Conservation (phyloP, 352 stramenopile species). For the Pythium aphanidermatum region DNA sequence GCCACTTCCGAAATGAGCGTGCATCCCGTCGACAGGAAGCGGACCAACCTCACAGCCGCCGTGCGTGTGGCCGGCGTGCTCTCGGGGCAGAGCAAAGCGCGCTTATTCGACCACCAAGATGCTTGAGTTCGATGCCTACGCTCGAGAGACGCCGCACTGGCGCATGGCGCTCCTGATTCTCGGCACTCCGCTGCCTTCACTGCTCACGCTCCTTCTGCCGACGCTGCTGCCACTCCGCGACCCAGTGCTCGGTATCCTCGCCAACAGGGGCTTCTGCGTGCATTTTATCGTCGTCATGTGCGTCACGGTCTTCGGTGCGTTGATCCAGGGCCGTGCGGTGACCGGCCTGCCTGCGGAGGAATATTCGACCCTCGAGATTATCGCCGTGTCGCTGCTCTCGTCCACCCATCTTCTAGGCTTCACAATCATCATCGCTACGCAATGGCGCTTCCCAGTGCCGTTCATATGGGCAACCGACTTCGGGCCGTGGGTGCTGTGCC, state of each 20-base stretch:
- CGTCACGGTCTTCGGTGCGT: not conserved
- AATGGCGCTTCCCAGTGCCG: not conserved
- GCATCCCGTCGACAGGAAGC: too few relatives aligned
- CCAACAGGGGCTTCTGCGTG: not conserved
- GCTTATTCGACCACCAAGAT: constrained; percentile 3
- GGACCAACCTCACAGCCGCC: too few relatives aligned
- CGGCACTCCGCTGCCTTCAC: not conserved
- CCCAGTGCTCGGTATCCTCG: constrained; percentile 1
- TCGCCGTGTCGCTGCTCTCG: not conserved
- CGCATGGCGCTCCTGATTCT: not conserved
- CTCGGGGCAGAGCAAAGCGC: too few relatives aligned
- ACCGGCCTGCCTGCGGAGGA: not conserved
- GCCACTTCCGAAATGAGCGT: too few relatives aligned
- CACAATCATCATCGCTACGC: not conserved
- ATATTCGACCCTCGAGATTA: not conserved
- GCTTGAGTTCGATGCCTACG: constrained; percentile 2
- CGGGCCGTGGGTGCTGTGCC: not conserved
- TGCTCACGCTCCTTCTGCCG: not conserved
- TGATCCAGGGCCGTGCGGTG: not conserved
- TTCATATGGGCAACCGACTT: not conserved
- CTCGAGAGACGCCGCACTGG: not conserved
- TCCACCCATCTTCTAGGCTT: not conserved
- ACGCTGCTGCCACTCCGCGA: constrained; percentile 2
- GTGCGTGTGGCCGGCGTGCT: too few relatives aligned
- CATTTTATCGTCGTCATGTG: not conserved